Evolutionary conservation across 441 rosid genomes (phyloP), one percentile per base, ranked within the genome.

Genomic region (Viola pubescens): DNA sequence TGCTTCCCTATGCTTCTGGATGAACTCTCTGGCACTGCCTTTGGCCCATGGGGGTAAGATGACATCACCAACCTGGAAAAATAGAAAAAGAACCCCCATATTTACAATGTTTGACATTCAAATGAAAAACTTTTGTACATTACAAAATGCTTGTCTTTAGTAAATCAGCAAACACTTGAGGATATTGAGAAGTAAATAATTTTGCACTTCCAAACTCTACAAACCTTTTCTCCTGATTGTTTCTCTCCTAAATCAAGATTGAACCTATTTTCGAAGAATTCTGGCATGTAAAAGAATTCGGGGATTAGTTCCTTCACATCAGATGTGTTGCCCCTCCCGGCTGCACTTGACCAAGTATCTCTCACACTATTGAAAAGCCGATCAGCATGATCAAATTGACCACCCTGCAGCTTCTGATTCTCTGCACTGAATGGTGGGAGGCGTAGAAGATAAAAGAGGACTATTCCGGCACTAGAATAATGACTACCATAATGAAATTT

Each of bases 331-430:
- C 96, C 98, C 69, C 84, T 92, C 74, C 99, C 99, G 48, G 99
- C 95, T 65, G 98, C 99, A 85, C 98, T 95, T 54, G 69, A 78
- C 99, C 99, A 95, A 71, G 98, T 95, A 63, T 92, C 99, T 86
- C 79, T 76, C 58, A 95, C 67, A 70, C 97, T 78, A 74, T 86
- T 89, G 73, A 95, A 95, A 65, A 95, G 97, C 65, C 99, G 91
- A 82, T 95, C 99, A 66, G 99, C 99, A 77, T 95, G 99, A 78
- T 95, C 99, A 58, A 95, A 95, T 76, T 95, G 97, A 63, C 99
- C 99, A 34, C 99, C 99, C 68, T 95, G 99, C 60, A 95, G 88
- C 87, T 95, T 95, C 80, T 89, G 98, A 77, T 95, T 95, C 79
- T 95, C 98, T 44, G 71, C 67, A 77, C 99, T 95, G 76, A 92